These are phyloP conservation scores for Candida suzukii DNA, from an alignment of 805 yeast species.

Conservation along the genomic window DNA sequence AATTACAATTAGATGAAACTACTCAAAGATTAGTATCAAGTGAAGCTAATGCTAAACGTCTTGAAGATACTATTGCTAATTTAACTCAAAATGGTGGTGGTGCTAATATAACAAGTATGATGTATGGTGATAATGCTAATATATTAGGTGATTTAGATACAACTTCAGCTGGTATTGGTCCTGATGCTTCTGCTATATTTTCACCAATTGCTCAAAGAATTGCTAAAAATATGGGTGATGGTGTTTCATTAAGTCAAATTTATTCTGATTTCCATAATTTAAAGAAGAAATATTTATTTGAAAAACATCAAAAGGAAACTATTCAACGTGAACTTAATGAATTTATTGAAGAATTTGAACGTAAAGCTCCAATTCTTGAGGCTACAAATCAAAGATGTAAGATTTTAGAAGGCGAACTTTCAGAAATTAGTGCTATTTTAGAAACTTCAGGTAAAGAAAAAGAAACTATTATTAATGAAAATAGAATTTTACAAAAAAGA, in stretches of 20 bases:
- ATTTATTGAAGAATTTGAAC: constrained; percentile 70
- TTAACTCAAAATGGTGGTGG: constrained; percentile 19
- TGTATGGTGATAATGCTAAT: constrained; percentile 1
- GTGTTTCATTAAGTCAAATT: constrained; percentile 59
- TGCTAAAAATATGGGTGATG: constrained; percentile 29
- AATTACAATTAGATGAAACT: constrained; percentile 28
- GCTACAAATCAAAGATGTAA: constrained; percentile 57
- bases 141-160: constrained; percentile 12
- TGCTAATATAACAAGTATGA: constrained; percentile 1
- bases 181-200: constrained; percentile 21
- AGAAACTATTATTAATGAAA: constrained; percentile 10
- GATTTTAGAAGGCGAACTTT: constrained; percentile 47
- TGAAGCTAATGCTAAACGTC: constrained; percentile 31
- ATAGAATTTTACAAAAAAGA: constrained; percentile 20
- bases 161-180: constrained; percentile 4
- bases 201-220: constrained; percentile 56
- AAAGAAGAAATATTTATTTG: constrained; percentile 60
- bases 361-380: constrained; percentile 67
- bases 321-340: constrained; percentile 65
- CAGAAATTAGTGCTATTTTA: constrained; percentile 46
- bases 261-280: constrained; percentile 58
- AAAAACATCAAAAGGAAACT: constrained; percentile 62
- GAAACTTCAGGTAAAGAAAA: constrained; percentile 46
- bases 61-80: constrained; percentile 39
- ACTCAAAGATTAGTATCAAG: constrained; percentile 28